phyloP scores from a whole-genome alignment of 164 flowering plant genomes.

The Chimonanthus praecox region DNA sequence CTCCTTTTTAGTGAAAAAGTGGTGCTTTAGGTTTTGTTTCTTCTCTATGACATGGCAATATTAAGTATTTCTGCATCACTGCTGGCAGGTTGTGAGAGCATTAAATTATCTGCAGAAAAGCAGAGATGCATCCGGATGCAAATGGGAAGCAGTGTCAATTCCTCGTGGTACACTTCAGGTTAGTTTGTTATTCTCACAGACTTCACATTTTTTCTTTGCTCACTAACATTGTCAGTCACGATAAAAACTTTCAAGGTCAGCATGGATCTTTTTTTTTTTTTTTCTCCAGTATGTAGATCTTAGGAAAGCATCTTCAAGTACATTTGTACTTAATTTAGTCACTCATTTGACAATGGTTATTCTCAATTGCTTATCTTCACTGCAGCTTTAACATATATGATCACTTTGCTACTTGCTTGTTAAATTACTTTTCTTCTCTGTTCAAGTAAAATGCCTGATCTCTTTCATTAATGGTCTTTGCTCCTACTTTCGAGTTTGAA shows the following conservation, averaged over 20 bases:
- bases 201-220: not conserved
- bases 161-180: conserved; percentile 99
- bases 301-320: not conserved
- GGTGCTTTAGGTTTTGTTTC: not conserved
- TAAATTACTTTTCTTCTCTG: too few relatives aligned
- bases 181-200: conserved; percentile 29
- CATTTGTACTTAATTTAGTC: too few relatives aligned
- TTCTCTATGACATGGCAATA: not conserved
- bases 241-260: not conserved
- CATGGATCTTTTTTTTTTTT: not conserved
- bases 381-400: too few relatives aligned
- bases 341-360: too few relatives aligned
- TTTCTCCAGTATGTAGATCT: not conserved
- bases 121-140: conserved; percentile 36
- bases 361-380: too few relatives aligned
- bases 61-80: not conserved
- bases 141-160: conserved; percentile 69
- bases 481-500: too few relatives aligned
- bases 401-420: too few relatives aligned
- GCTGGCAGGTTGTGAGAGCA: conserved; percentile 82
- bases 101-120: conserved; percentile 58
- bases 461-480: too few relatives aligned
- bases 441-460: too few relatives aligned
- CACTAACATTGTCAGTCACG: not conserved
- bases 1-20: not conserved